Conservation (phyloP, 2,329 filamentous ascomycete species). For the Talaromyces sp. region DNA sequence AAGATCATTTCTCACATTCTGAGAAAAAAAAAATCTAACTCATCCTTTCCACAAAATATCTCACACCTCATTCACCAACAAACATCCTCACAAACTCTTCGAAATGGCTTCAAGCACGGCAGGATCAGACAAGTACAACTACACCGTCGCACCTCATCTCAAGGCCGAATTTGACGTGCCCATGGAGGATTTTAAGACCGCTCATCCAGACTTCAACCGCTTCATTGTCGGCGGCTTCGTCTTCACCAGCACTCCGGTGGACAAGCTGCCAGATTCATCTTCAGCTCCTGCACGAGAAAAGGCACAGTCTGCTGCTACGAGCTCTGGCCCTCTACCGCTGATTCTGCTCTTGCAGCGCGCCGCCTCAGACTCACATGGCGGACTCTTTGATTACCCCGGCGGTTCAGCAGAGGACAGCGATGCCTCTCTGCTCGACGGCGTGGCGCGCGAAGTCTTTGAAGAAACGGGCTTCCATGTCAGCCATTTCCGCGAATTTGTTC, state of each 20-base stretch:
- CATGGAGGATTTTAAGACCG: conserved; percentile 19
- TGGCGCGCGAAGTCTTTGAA: conserved; percentile 47
- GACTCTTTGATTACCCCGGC: conserved; percentile 48
- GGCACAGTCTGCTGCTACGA: neutral
- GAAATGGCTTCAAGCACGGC: conserved; percentile 9
- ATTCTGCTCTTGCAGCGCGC: conserved; percentile 43
- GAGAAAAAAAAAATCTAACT: neutral
- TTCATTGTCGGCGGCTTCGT: conserved; percentile 25
- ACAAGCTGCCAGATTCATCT: conserved; percentile 1
- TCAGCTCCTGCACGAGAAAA: neutral
- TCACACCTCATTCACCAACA: neutral
- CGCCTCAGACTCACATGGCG: conserved; percentile 31
- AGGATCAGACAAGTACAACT: conserved; percentile 8
- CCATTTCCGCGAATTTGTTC: conserved; percentile 37
- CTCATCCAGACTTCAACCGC: conserved; percentile 22
- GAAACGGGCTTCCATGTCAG: conserved; percentile 46
- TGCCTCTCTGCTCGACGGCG: conserved; percentile 42
- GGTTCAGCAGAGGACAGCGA: conserved; percentile 44
- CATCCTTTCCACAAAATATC: neutral
- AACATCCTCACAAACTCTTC: neutral
- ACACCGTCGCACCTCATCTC: conserved; percentile 24
- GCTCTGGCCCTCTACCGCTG: conserved; percentile 17
- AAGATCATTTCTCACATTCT: neutral
- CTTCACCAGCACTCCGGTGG: conserved; percentile 15
- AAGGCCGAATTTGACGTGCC: conserved; percentile 20